Evolutionary conservation across 441 rosid species (phyloP).

Genomic region (Geranium incanum): DNA sequence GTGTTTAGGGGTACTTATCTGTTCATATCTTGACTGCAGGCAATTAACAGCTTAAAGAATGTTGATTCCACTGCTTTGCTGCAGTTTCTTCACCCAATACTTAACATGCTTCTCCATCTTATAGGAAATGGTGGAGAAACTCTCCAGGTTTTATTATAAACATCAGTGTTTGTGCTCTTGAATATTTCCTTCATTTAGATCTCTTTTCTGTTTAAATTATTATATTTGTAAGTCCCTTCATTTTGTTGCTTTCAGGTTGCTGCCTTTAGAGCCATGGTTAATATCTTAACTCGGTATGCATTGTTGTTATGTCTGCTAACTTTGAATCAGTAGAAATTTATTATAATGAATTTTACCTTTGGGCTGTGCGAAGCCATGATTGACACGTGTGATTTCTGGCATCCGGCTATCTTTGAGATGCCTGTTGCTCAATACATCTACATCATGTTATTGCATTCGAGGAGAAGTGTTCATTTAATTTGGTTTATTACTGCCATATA

Average conservation of each 20-base stretch:
- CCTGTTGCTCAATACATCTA: background rate
- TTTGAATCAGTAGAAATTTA: slow-evolving; percentile 8
- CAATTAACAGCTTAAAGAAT: slow-evolving; percentile 96
- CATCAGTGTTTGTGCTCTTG: background rate
- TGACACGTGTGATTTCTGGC: background rate
- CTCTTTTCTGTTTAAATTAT: background rate
- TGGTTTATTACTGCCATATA: background rate
- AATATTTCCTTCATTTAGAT: slow-evolving; percentile 19
- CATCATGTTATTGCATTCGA: background rate
- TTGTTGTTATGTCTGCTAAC: slow-evolving; percentile 11
- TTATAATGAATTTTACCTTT: background rate
- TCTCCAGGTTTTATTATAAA: slow-evolving; percentile 61
- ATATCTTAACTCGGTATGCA: slow-evolving; percentile 86
- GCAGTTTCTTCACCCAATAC: slow-evolving; percentile 95
- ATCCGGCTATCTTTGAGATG: background rate
- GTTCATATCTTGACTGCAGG: slow-evolving; percentile 41
- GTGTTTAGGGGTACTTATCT: background rate
- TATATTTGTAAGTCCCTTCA: background rate
- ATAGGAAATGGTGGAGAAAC: slow-evolving; percentile 99
- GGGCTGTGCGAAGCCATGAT: background rate
- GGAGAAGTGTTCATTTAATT: slow-evolving; percentile 9
- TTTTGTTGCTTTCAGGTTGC: slow-evolving; percentile 65
- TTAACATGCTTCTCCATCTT: slow-evolving; percentile 98
- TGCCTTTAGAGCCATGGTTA: slow-evolving; percentile 99
- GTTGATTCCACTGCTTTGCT: slow-evolving; percentile 97